A percentile compares a stretch with the other conserved stretches of the same genome.
Evolutionary conservation across 306 rosid species (phyloP).

Genomic region (Malus sieversii): DNA sequence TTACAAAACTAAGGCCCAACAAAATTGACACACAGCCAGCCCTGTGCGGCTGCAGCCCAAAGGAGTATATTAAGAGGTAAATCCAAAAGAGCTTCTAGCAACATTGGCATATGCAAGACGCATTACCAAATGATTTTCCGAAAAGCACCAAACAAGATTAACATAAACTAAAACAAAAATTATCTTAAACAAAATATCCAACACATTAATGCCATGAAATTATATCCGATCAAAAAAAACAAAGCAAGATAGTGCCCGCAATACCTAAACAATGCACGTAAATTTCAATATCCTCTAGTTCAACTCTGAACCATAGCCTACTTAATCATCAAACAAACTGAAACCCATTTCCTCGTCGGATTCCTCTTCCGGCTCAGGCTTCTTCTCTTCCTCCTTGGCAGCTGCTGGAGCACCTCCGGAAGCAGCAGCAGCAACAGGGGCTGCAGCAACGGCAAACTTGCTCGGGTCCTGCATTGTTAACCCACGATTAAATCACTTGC

Average conservation of each 20-base stretch:
- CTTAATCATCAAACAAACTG: conserved; percentile 29
- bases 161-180: background rate
- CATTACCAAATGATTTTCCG: no score
- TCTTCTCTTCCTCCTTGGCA: conserved; percentile 51
- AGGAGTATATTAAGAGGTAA: no score
- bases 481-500: background rate
- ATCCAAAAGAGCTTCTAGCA: no score
- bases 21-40: no score
- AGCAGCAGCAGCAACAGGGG: conserved; percentile 16
- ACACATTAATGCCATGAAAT: background rate
- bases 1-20: no score
- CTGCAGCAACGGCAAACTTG: conserved; percentile 34
- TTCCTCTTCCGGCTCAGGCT: conserved; percentile 46
- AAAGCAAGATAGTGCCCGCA: background rate
- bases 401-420: conserved; percentile 34
- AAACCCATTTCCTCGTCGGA: conserved; percentile 51
- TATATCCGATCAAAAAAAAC: background rate
- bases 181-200: background rate
- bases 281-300: background rate
- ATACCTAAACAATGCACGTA: background rate
- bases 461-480: conserved; percentile 30
- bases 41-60: no score
- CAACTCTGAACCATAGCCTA: background rate
- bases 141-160: no score
- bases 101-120: no score